These are phyloP conservation scores for Penicillium cosmopolitanum DNA, from an alignment of 495 filamentous ascomycete genomes.

Conservation along the genomic window DNA sequence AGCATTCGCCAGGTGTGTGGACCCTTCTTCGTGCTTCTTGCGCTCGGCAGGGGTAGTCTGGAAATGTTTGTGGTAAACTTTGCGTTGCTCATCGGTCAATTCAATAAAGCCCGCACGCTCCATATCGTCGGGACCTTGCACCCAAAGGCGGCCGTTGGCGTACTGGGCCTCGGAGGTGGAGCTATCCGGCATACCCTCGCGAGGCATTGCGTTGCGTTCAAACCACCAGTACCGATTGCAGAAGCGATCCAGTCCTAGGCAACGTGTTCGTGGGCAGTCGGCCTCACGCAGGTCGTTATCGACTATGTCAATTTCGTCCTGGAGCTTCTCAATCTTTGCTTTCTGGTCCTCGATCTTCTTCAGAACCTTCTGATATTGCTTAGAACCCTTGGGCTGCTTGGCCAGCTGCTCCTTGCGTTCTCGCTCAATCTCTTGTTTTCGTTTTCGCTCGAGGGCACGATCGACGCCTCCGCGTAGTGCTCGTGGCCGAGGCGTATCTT, in stretches of 20 bases:
- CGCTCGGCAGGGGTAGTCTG: slow-evolving; percentile 82
- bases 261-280: slow-evolving; percentile 85
- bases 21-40: slow-evolving; percentile 83
- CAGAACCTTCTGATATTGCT: slow-evolving; percentile 83
- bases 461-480: slow-evolving; percentile 77
- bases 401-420: slow-evolving; percentile 79
- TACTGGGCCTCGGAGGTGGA: slow-evolving; percentile 86
- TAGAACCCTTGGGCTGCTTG: slow-evolving; percentile 81
- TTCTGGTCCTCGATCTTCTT: slow-evolving; percentile 88
- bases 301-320: slow-evolving; percentile 78
- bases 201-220: slow-evolving; percentile 98
- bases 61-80: slow-evolving; percentile 64
- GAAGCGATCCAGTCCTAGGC: slow-evolving; percentile 90
- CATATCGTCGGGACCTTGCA: slow-evolving; percentile 90
- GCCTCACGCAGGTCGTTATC: slow-evolving; percentile 93
- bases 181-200: slow-evolving; percentile 81
- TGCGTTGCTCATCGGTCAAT: slow-evolving; percentile 66
- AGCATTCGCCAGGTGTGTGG: slow-evolving; percentile 75
- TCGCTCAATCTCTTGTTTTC: slow-evolving; percentile 81
- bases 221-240: slow-evolving; percentile 99
- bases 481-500: slow-evolving; percentile 62
- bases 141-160: slow-evolving; percentile 93
- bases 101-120: slow-evolving; percentile 87
- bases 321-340: slow-evolving; percentile 73
- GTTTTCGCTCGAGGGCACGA: slow-evolving; percentile 75